Evolutionary conservation across 305 asterid species (phyloP).

Genomic region (Rubia tinctorum): DNA sequence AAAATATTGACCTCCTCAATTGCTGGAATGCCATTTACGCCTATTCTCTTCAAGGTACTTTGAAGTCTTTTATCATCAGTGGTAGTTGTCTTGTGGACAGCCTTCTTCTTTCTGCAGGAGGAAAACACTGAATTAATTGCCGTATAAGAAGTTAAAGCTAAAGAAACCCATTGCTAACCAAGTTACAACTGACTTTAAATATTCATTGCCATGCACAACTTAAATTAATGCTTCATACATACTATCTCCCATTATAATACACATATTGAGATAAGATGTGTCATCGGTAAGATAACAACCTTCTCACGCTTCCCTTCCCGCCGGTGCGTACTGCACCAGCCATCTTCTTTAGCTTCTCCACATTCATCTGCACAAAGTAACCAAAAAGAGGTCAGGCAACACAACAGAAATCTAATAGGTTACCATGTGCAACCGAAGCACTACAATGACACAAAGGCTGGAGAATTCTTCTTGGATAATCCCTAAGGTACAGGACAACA

Average conservation of each 20-base stretch:
- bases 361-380: slow-evolving; percentile 24
- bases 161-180: not conserved
- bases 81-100: slow-evolving; percentile 40
- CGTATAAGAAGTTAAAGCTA: not conserved
- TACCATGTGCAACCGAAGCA: not conserved
- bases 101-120: slow-evolving; percentile 46
- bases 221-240: not conserved
- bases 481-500: too few relatives aligned
- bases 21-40: slow-evolving; percentile 46
- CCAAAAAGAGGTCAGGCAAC: not conserved
- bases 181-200: too few relatives aligned
- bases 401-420: not conserved
- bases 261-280: not conserved
- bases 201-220: too few relatives aligned
- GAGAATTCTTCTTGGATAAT: not conserved
- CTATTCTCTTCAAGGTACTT: slow-evolving; percentile 44
- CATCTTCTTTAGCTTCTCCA: slow-evolving; percentile 35
- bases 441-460: not conserved
- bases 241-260: not conserved
- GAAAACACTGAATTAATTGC: not conserved
- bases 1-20: slow-evolving; percentile 47
- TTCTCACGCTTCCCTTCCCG: slow-evolving; percentile 32
- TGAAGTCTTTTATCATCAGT: slow-evolving; percentile 52
- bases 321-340: slow-evolving; percentile 35
- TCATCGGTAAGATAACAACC: slow-evolving; percentile 10